phyloP scores from a whole-genome alignment of 2,329 filamentous ascomycete genomes.

The Aspergillus arachidicola region DNA sequence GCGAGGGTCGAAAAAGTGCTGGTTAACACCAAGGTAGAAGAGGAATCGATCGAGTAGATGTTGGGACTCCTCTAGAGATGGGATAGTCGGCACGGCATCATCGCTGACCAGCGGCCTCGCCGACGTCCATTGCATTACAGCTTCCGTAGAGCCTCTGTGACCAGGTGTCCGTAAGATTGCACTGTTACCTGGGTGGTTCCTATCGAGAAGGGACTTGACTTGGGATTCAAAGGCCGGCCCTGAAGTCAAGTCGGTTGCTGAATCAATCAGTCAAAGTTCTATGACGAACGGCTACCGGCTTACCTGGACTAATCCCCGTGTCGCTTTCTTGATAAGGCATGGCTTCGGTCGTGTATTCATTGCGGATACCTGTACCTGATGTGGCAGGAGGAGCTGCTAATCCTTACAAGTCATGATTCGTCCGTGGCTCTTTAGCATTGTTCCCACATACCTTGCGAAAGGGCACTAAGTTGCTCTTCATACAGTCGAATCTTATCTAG shows the following conservation, averaged over 20 bases:
- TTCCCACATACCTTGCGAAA: not conserved
- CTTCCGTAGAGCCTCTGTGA: not conserved
- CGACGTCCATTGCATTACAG: not conserved
- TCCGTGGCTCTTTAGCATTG: not conserved
- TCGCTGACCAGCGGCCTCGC: conserved; percentile 6
- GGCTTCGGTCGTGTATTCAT: not conserved
- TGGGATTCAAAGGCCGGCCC: conserved; percentile 25
- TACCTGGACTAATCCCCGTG: conserved; percentile 20
- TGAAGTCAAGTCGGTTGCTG: conserved; percentile 24
- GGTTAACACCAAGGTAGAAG: conserved; percentile 27
- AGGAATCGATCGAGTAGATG: conserved; percentile 25
- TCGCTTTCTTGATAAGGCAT: not conserved
- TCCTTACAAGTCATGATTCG: not conserved
- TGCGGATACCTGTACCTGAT: not conserved
- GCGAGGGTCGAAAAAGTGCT: conserved; percentile 26
- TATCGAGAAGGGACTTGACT: conserved; percentile 21
- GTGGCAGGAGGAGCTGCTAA: not conserved
- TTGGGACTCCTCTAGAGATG: conserved; percentile 22
- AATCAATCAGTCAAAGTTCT: not conserved
- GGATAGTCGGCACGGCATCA: conserved; percentile 9
- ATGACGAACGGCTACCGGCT: not conserved
- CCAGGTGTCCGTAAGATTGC: not conserved
- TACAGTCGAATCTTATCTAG: conserved; percentile 20
- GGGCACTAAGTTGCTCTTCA: conserved; percentile 13
- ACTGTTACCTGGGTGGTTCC: not conserved